phyloP scores from a whole-genome alignment of 2,329 filamentous ascomycete species.

The Claviceps fusiformis region DNA sequence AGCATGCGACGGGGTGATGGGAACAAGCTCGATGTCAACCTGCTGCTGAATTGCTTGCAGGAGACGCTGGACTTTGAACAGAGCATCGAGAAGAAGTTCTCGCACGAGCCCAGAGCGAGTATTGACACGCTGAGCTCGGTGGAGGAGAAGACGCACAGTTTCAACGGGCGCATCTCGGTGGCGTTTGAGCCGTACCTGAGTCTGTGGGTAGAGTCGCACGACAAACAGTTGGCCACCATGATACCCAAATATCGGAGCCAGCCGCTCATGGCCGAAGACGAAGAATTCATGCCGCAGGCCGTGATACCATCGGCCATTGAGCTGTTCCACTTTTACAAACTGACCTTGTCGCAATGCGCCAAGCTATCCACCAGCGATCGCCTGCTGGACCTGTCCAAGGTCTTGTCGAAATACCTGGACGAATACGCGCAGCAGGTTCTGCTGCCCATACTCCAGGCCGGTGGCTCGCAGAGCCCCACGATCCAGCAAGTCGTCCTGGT shows the following conservation, averaged over 20 bases:
- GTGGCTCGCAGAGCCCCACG: slow-evolving; percentile 35
- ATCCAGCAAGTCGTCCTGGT: slow-evolving; percentile 73
- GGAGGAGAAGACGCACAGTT: slow-evolving; percentile 62
- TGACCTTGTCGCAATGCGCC: slow-evolving; percentile 84
- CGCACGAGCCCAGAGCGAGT: slow-evolving; percentile 59
- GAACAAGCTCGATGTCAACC: slow-evolving; percentile 73
- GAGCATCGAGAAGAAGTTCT: slow-evolving; percentile 71
- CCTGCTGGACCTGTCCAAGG: slow-evolving; percentile 70
- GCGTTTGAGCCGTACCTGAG: slow-evolving; percentile 96
- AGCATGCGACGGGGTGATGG: slow-evolving; percentile 70
- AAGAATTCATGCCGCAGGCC: slow-evolving; percentile 81
- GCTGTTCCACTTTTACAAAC: slow-evolving; percentile 92
- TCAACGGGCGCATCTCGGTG: slow-evolving; percentile 84
- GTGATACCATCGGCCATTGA: slow-evolving; percentile 92
- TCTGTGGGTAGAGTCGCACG: slow-evolving; percentile 93
- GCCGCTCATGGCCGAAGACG: slow-evolving; percentile 65
- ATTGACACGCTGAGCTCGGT: slow-evolving; percentile 78
- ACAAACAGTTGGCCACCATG: slow-evolving; percentile 69
- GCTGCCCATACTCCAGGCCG: slow-evolving; percentile 52
- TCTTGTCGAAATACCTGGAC: slow-evolving; percentile 84
- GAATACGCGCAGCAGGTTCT: slow-evolving; percentile 91
- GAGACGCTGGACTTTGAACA: slow-evolving; percentile 97
- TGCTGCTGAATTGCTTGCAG: slow-evolving; percentile 78
- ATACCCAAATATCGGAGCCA: slow-evolving; percentile 81
- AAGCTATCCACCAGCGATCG: slow-evolving; percentile 88